Conservation (phyloP, 1,284 basidiomycete species). For the Macrocystidia cucumis region DNA sequence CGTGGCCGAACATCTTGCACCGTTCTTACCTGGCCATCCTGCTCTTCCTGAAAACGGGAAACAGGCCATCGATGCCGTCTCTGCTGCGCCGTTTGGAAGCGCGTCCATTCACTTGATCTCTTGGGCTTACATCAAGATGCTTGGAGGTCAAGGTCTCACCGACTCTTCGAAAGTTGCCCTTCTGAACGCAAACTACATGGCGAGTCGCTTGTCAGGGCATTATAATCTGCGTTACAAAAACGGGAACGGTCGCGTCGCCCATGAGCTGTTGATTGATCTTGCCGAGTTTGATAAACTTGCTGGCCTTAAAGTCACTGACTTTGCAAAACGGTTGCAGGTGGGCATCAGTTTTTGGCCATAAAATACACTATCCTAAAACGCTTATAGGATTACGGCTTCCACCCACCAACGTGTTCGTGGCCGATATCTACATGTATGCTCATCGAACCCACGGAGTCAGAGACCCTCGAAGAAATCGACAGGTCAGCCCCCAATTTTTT, state of each 20-base stretch:
- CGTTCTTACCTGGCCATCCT: constrained; percentile 94
- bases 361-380: background rate
- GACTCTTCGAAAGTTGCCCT: constrained; percentile 84
- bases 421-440: constrained; percentile 92
- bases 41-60: constrained; percentile 63
- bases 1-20: constrained; percentile 87
- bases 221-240: constrained; percentile 92
- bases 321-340: constrained; percentile 90
- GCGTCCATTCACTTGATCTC: constrained; percentile 95
- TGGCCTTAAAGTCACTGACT: constrained; percentile 90
- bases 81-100: constrained; percentile 90
- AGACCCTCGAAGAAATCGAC: constrained; percentile 86
- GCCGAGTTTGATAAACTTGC: constrained; percentile 89
- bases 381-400: constrained; percentile 76
- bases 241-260: constrained; percentile 85
- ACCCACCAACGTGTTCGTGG: constrained; percentile 91
- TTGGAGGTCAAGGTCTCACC: constrained; percentile 84
- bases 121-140: constrained; percentile 98
- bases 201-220: constrained; percentile 75
- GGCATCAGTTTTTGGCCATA: constrained; percentile 12
- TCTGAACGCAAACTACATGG: constrained; percentile 97
- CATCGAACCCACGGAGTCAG: constrained; percentile 94
- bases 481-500: constrained; percentile 30
- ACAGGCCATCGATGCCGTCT: constrained; percentile 80
- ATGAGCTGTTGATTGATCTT: constrained; percentile 93